Base-by-base conservation (phyloP, 2,329 filamentous ascomycete species). In the Pseudocercospora vitis region DNA sequence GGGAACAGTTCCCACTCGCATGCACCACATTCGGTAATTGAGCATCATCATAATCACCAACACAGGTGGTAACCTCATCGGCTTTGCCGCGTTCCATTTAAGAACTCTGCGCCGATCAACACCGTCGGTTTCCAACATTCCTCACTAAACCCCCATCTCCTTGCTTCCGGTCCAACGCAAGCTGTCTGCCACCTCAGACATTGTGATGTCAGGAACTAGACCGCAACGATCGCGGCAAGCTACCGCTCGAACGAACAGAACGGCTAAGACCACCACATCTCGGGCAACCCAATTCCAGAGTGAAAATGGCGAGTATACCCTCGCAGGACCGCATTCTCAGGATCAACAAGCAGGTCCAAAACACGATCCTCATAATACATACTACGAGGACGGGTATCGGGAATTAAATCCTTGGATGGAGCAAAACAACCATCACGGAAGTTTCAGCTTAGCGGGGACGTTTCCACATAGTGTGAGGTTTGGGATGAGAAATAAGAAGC, bases 381-480 rank as follows among this genome's bases (percentile, higher is more conserved):
- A 63, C 37, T 64, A 58, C 33, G 55, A 59, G 7, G 58, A 65
- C 45, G 64, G 61, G 39, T 66, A 66, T 37, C 59, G 59, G 23
- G 52, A 59, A 18, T 50, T 58, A 5, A 66, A 66, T 49, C 63
- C 64, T 24, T 52, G 57, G 53, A 65, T 63, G 55, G 57, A 63
- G 12, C 54, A 57, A 14, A 48, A 58, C 9, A 35, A 61, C 12
- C 49, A 56, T n/a, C 39, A 61, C n/a, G 55, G 58, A 2, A 60
- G 49, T 21, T 65, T 66, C 47, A 61, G 56, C 5, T 50, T 66
- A 21, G 62, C 61, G 3, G 52, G 58, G 16, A 66, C 63, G 1
- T 61, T 65, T 35, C 64, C 64, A 12, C 63, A 63, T 28, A 61
- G 60, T 33, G 56, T 66, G 11, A 44, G 64, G 24, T 62, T 56